A percentile compares a stretch with the other conserved stretches of the same genome.
Evolutionary conservation across 306 rosid species (phyloP).

Genomic region (Cyamopsis tetragonoloba): DNA sequence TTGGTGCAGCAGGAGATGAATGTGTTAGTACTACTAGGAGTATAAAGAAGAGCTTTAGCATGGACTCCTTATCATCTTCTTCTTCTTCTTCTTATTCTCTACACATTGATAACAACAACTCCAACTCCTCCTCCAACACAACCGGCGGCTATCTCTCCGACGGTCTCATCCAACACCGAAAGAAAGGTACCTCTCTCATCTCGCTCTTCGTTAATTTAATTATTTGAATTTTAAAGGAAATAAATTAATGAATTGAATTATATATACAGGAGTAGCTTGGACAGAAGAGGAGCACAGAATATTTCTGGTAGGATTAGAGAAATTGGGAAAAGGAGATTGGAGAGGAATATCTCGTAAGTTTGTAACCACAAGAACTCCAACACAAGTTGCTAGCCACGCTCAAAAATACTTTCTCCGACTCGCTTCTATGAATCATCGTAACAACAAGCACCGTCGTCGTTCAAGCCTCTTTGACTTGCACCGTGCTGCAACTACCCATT

Average conservation of each 20-base stretch:
- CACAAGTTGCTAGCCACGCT: constrained; percentile 98
- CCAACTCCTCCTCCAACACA: too few relatives aligned
- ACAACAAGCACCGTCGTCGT: constrained; percentile 73
- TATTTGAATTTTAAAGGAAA: too few relatives aligned
- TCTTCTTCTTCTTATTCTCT: constrained; percentile 41
- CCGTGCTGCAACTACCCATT: too few relatives aligned
- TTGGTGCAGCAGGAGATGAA: too few relatives aligned
- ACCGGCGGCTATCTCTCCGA: constrained; percentile 81
- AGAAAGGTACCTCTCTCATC: too few relatives aligned
- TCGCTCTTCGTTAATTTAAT: too few relatives aligned
- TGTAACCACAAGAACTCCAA: constrained; percentile 85
- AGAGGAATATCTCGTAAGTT: constrained; percentile 78
- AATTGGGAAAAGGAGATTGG: constrained; percentile 92
- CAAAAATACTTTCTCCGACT: constrained; percentile 79
- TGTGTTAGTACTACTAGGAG: too few relatives aligned
- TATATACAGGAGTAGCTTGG: constrained; percentile 96
- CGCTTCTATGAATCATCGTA: constrained; percentile 41
- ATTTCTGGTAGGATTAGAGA: constrained; percentile 78
- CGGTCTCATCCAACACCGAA: constrained; percentile 70
- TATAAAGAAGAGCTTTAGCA: constrained; percentile 77
- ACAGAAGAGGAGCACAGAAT: constrained; percentile 86
- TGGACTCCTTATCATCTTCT: constrained; percentile 59
- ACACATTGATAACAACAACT: too few relatives aligned
- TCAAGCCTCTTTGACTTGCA: constrained; percentile 88
- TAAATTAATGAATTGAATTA: too few relatives aligned